Conservation (phyloP, 352 stramenopile species). For the Globisporangium polare region DNA sequence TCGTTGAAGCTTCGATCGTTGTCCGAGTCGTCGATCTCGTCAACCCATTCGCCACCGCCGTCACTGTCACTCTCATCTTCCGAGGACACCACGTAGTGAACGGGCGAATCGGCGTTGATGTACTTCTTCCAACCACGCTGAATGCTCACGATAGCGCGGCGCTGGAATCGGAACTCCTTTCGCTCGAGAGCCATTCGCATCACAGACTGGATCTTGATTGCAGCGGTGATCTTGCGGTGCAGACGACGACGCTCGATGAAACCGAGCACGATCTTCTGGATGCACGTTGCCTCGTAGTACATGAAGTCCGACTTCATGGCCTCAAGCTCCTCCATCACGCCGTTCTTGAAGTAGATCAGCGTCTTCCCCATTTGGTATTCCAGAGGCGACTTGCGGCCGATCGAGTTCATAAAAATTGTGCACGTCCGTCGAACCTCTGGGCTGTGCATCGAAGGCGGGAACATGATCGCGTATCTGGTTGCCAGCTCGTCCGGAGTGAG, state of each 20-base stretch:
- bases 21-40: constrained; percentile 43
- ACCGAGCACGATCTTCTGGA: constrained; percentile 77
- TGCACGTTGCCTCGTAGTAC: constrained; percentile 86
- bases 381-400: constrained; percentile 76
- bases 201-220: constrained; percentile 80
- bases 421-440: constrained; percentile 74
- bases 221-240: constrained; percentile 55
- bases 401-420: constrained; percentile 75
- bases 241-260: constrained; percentile 78
- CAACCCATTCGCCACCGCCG: constrained; percentile 39
- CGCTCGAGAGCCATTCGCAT: constrained; percentile 72
- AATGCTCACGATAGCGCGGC: constrained; percentile 65
- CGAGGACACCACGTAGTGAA: constrained; percentile 27
- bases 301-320: constrained; percentile 91
- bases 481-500: constrained; percentile 82
- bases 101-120: constrained; percentile 27
- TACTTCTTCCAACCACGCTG: constrained; percentile 65
- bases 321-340: constrained; percentile 94
- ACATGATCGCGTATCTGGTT: constrained; percentile 86
- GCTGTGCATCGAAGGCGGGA: constrained; percentile 84
- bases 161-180: constrained; percentile 67
- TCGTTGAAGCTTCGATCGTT: constrained; percentile 53
- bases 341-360: constrained; percentile 95
- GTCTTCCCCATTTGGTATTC: constrained; percentile 93
- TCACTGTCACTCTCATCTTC: constrained; percentile 43